Percentiles rank a stretch among this genome's conserved stretches.
Evolutionary conservation across 176 grass and related monocot genomes (phyloP).

Genomic region (Hordeum marinum): DNA sequence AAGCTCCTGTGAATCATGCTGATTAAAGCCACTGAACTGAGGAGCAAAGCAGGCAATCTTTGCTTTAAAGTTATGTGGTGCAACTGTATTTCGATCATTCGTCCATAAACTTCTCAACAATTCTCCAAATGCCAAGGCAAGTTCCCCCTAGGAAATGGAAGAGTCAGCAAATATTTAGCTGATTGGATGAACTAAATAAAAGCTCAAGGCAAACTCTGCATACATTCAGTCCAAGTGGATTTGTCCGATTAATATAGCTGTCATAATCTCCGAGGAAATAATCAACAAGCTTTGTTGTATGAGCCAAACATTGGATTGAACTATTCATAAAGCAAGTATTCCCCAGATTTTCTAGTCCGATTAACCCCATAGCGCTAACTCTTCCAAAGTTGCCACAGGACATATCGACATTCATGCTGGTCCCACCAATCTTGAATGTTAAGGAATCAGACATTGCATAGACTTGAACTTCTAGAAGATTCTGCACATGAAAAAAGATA

Average conservation of each 20-base stretch:
- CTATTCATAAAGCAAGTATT: conserved; percentile 99
- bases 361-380: conserved; percentile 56
- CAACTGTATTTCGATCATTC: conserved; percentile 51
- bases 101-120: conserved; percentile 76
- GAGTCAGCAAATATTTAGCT: conserved; percentile 13
- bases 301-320: conserved; percentile 90
- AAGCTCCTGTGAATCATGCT: conserved; percentile 99
- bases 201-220: conserved; percentile 9
- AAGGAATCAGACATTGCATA: conserved; percentile 73
- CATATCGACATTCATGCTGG: conserved; percentile 35
- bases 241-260: conserved; percentile 73
- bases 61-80: conserved; percentile 72
- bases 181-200: neutral
- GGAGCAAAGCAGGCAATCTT: conserved; percentile 91
- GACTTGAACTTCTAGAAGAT: conserved; percentile 87
- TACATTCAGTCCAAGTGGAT: conserved; percentile 96
- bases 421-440: conserved; percentile 50
- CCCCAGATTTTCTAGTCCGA: conserved; percentile 94
- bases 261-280: conserved; percentile 90
- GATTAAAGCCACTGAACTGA: conserved; percentile 93
- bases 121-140: conserved; percentile 97
- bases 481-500: conserved; percentile 45
- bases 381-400: conserved; percentile 46
- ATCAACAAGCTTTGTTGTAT: conserved; percentile 79
- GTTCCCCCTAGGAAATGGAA: conserved; percentile 69